Conservation (phyloP, 306 rosid species). For the Inga leiocalycina region DNA sequence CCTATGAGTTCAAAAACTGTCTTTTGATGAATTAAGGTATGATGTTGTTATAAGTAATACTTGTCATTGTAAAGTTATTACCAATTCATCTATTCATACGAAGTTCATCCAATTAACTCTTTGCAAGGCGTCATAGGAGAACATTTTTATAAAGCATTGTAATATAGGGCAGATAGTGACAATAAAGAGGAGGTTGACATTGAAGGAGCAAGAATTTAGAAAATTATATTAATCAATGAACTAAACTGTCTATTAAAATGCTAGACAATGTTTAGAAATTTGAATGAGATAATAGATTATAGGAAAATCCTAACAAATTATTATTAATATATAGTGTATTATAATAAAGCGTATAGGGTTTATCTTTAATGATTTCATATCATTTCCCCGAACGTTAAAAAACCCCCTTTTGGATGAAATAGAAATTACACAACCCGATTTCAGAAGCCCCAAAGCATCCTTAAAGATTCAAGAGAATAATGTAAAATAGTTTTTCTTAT, state of each 20-base stretch:
- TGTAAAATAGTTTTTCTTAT: not conserved
- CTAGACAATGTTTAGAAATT: too few relatives aligned
- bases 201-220: not conserved
- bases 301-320: too few relatives aligned
- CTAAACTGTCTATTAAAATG: too few relatives aligned
- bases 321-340: not conserved
- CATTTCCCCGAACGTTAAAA: too few relatives aligned
- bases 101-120: not conserved
- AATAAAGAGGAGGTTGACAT: not conserved
- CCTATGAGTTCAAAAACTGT: not conserved
- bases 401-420: too few relatives aligned
- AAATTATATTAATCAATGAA: too few relatives aligned
- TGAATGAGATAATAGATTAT: too few relatives aligned
- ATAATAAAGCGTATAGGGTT: not conserved
- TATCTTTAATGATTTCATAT: too few relatives aligned
- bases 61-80: not conserved
- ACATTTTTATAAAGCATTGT: not conserved
- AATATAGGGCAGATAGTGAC: not conserved
- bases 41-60: not conserved
- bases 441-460: not conserved
- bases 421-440: not conserved
- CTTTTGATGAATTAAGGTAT: not conserved
- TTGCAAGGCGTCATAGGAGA: not conserved
- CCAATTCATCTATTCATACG: not conserved
- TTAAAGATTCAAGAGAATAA: not conserved